These are phyloP conservation scores for Backusella circina DNA, from an alignment of 192 early-diverging fungal genomes.

Conservation along the genomic window DNA sequence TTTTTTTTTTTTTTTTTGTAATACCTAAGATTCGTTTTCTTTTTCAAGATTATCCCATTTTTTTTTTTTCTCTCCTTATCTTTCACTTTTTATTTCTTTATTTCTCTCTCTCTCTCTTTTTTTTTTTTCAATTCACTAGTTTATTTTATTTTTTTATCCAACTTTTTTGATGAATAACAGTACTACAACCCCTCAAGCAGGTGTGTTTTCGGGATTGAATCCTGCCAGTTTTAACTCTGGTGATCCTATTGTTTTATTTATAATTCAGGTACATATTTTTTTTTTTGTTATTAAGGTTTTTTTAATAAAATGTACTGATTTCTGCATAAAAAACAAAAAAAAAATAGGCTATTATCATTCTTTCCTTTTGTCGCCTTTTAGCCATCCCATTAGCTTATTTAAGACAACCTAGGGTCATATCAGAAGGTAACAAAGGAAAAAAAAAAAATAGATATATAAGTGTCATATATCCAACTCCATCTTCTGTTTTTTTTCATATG, in stretches of 20 bases:
- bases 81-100: not conserved
- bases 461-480: not conserved
- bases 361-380: constrained; percentile 67
- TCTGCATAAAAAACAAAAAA: not conserved
- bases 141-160: not conserved
- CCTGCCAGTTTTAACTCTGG: constrained; percentile 48
- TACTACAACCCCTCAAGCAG: constrained; percentile 26
- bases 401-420: constrained; percentile 84
- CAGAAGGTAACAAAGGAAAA: constrained; percentile 48
- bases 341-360: constrained; percentile 57
- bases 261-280: constrained; percentile 59
- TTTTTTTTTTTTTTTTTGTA: not conserved
- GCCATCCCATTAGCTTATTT: constrained; percentile 56
- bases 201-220: constrained; percentile 64
- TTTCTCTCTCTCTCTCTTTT: not conserved
- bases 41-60: not conserved
- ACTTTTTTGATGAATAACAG: not conserved
- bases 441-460: not conserved
- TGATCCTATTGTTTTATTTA: constrained; percentile 70
- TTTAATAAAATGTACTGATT: not conserved
- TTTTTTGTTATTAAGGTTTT: not conserved
- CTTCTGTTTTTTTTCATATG: not conserved
- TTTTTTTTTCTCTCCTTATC: not conserved
- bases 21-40: not conserved
- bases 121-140: not conserved